phyloP scores from a whole-genome alignment of 768 basidiomycete genomes.

The Filobasidium floriforme region DNA sequence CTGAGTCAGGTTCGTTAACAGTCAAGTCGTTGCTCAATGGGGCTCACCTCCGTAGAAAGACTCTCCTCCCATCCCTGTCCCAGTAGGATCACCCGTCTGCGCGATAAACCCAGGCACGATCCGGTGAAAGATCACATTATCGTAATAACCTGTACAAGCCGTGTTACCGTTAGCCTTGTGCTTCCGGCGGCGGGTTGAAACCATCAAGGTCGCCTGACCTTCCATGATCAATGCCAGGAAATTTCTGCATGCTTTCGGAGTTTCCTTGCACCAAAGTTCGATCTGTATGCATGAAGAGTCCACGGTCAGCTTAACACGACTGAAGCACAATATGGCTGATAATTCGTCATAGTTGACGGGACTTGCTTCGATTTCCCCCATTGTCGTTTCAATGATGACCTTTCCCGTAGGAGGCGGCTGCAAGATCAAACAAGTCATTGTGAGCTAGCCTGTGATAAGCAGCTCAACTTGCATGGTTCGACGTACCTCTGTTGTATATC shows the following conservation, averaged over 20 bases:
- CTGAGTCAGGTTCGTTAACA: neutral
- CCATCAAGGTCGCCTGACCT: constrained; percentile 63
- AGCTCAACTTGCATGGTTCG: too few relatives aligned
- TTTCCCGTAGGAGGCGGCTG: constrained; percentile 64
- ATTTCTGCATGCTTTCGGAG: constrained; percentile 87
- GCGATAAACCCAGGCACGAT: constrained; percentile 88
- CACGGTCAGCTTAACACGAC: neutral
- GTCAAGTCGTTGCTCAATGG: neutral
- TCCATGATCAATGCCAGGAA: constrained; percentile 82
- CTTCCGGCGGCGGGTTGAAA: constrained; percentile 80
- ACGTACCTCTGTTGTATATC: constrained; percentile 16
- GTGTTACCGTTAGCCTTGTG: constrained; percentile 69
- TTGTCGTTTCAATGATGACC: constrained; percentile 80
- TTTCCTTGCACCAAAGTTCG: constrained; percentile 94
- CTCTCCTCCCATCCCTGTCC: constrained; percentile 85
- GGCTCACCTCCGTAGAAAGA: constrained; percentile 79
- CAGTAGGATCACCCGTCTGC: constrained; percentile 88
- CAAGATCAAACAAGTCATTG: too few relatives aligned
- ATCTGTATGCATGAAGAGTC: constrained; percentile 58
- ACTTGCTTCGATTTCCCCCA: constrained; percentile 57
- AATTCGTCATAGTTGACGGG: neutral
- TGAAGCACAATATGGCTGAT: neutral
- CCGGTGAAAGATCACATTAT: constrained; percentile 79
- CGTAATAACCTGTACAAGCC: constrained; percentile 85
- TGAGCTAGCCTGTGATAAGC: too few relatives aligned